Base-by-base conservation (phyloP, 202 grass and related monocot species). In the Schoenoplectus tabernaemontani region DNA sequence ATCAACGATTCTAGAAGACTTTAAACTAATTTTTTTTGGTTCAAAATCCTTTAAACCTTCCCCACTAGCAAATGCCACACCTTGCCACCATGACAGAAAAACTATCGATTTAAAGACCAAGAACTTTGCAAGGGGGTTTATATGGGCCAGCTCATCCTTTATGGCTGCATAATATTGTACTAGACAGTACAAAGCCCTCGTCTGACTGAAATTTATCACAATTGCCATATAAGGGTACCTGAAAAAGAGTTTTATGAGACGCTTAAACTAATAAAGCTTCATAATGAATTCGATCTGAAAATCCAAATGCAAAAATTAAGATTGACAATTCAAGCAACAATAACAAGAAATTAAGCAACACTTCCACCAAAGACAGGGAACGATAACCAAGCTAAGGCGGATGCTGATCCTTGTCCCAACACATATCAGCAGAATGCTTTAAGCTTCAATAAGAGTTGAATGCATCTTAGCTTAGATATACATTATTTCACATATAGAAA, bases 1-100 rank as follows among this genome's bases (percentile, higher is more conserved):
- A n/a, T n/a, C n/a, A n/a, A n/a, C n/a, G n/a, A n/a, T n/a, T n/a
- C n/a, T n/a, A n/a, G n/a, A n/a, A n/a, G n/a, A n/a, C n/a, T n/a
- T n/a, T n/a, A n/a, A n/a, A n/a, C n/a, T n/a, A n/a, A n/a, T n/a
- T n/a, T n/a, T n/a, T n/a, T n/a, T n/a, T n/a, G n/a, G n/a, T n/a
- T n/a, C n/a, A n/a, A n/a, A n/a, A n/a, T n/a, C n/a, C n/a, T n/a
- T n/a, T n/a, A n/a, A n/a, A n/a, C n/a, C n/a, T n/a, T n/a, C n/a
- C n/a, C n/a, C n/a, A n/a, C n/a, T n/a, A n/a, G 91, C 95, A 47
- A 97, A 92, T 39, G 87, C 89, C 5, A 94, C 85, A 81, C 86
- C 95, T 89, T 94, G 95, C 95, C 95, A 97, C 95, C 95, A 97
- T 54, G 95, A 94, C 79, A 97, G 87, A 82, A 97, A 97, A 30